Conservation (phyloP, 2,329 filamentous ascomycete genomes). For the Cladophialophora yegresii region DNA sequence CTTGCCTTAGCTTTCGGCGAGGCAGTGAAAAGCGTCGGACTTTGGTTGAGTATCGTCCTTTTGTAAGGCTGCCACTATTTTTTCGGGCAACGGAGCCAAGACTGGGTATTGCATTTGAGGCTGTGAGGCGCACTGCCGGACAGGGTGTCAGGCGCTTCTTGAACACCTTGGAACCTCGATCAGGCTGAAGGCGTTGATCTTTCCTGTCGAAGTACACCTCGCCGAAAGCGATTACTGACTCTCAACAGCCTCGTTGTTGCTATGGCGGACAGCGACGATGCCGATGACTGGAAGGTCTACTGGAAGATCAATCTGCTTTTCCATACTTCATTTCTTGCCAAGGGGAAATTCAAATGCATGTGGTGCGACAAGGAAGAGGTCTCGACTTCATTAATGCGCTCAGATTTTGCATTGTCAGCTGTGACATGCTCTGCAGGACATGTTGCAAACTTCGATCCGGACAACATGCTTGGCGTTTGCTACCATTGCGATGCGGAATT, state of each 20-base stretch:
- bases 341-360: constrained; percentile 1
- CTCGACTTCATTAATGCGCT: background rate
- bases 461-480: background rate
- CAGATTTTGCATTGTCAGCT: background rate
- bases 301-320: constrained; percentile 6
- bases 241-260: background rate
- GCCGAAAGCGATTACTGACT: background rate
- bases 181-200: background rate
- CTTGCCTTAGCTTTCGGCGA: background rate
- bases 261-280: background rate
- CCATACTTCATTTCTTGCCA: background rate
- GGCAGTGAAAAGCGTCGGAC: background rate
- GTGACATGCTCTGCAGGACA: constrained; percentile 3
- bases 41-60: background rate
- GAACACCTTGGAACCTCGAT: background rate
- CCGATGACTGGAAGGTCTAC: constrained; percentile 1
- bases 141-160: background rate
- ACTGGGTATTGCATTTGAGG: background rate
- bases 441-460: background rate
- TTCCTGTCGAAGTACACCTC: background rate
- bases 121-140: background rate
- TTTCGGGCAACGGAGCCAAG: constrained; percentile 4
- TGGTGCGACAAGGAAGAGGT: constrained; percentile 6
- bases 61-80: background rate
- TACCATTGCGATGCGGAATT: background rate